Percentiles rank a stretch among this genome's conserved stretches.
phyloP scores from a whole-genome alignment of 75 land plant genomes.

The Sequoiadendron giganteum region DNA sequence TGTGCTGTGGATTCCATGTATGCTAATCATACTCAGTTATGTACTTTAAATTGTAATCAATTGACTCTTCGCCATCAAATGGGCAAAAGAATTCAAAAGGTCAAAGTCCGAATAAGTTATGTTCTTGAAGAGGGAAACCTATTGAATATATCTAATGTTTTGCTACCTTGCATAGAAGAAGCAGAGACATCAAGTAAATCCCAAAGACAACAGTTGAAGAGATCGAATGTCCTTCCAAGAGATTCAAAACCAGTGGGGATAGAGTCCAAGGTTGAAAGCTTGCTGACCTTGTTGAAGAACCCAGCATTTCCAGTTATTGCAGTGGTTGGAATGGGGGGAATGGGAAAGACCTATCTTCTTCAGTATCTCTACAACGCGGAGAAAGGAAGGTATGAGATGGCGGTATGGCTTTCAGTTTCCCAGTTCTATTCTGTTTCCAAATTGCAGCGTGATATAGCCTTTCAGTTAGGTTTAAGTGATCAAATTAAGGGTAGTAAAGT shows the following conservation, averaged over 20 bases:
- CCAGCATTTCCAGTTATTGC: not conserved
- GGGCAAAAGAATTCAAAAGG: not conserved
- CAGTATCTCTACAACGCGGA: too few relatives aligned
- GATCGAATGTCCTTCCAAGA: not conserved
- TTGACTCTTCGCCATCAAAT: not conserved
- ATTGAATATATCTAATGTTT: not conserved
- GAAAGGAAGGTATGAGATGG: too few relatives aligned
- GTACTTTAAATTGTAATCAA: not conserved
- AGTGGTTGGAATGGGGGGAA: not conserved
- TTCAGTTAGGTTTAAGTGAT: too few relatives aligned
- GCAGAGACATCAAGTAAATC: not conserved
- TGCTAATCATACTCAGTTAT: not conserved
- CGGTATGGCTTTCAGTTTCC: too few relatives aligned
- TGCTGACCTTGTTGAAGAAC: not conserved
- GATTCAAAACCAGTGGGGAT: not conserved
- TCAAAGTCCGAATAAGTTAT: not conserved
- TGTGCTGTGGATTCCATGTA: not conserved
- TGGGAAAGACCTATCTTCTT: too few relatives aligned
- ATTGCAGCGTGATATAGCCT: too few relatives aligned
- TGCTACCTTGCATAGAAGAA: not conserved
- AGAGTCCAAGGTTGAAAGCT: not conserved
- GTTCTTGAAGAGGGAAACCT: not conserved
- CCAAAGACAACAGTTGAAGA: not conserved
- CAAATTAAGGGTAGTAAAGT: too few relatives aligned
- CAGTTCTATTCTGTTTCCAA: too few relatives aligned